Percentiles rank a stretch among this genome's conserved stretches.
Conservation (phyloP, 768 basidiomycete species). For the Ramaria sp. region DNA sequence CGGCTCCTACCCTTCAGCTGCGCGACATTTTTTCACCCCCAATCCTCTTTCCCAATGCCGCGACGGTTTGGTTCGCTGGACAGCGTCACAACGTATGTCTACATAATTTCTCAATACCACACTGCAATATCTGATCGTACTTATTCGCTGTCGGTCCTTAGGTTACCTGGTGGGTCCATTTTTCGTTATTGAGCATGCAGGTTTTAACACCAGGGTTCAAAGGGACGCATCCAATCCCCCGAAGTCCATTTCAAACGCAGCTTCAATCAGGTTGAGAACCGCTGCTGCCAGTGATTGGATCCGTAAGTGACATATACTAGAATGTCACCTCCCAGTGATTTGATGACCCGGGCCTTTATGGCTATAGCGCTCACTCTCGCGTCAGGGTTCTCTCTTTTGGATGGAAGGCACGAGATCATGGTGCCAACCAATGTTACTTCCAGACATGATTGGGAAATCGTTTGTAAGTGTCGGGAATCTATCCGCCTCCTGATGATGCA, state of each 20-base stretch:
- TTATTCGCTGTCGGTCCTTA: neutral
- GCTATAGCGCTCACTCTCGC: conserved; percentile 1
- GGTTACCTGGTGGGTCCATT: neutral
- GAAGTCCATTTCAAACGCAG: neutral
- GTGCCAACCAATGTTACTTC: neutral
- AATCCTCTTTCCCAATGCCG: too few relatives aligned
- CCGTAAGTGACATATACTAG: too few relatives aligned
- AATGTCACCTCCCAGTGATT: too few relatives aligned
- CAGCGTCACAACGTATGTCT: too few relatives aligned
- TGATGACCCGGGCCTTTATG: neutral
- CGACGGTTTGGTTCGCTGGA: too few relatives aligned
- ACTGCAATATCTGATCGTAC: neutral
- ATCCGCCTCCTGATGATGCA: neutral
- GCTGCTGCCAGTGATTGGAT: too few relatives aligned
- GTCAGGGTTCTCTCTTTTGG: neutral
- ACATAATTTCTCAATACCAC: neutral
- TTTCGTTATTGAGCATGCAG: neutral
- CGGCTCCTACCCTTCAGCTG: neutral
- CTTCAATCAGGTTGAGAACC: too few relatives aligned
- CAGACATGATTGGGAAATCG: too few relatives aligned
- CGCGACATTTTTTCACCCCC: conserved; percentile 3
- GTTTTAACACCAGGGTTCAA: neutral
- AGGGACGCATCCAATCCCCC: too few relatives aligned
- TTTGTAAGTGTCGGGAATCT: neutral
- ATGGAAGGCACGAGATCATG: neutral